Evolutionary conservation across 2,329 filamentous ascomycete genomes (phyloP).

Genomic region (Venturia carpophila): DNA sequence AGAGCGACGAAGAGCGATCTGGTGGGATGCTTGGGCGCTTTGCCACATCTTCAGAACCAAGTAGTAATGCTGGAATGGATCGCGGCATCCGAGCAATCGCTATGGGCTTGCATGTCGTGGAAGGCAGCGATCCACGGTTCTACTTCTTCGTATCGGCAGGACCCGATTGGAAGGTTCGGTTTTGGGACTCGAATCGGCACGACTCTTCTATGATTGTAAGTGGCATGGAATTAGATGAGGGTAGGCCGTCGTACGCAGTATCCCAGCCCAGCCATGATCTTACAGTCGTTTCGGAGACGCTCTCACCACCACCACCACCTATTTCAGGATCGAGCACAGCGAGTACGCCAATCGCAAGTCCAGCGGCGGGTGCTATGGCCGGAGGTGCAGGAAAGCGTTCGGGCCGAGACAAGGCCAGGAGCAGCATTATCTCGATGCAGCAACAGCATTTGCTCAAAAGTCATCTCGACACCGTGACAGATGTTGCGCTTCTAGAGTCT

Average conservation of each 20-base stretch:
- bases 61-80: conserved; percentile 45
- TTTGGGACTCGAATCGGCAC: conserved; percentile 78
- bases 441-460: conserved; percentile 79
- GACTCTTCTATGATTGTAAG: conserved; percentile 76
- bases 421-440: conserved; percentile 73
- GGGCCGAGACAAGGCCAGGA: conserved; percentile 27
- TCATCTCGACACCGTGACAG: conserved; percentile 80
- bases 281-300: conserved; percentile 14
- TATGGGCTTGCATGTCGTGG: conserved; percentile 60
- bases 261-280: conserved; percentile 15
- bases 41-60: conserved; percentile 56
- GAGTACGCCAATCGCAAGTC: conserved; percentile 7
- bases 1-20: conserved; percentile 80
- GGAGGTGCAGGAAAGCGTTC: conserved; percentile 26
- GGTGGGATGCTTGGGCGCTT: conserved; percentile 84
- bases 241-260: conserved; percentile 63
- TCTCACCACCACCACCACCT: conserved; percentile 6
- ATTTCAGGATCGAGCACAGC: neutral
- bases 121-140: conserved; percentile 61
- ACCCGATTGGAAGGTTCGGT: conserved; percentile 82
- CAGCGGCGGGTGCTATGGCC: conserved; percentile 19
- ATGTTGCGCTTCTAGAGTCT: conserved; percentile 78
- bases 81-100: conserved; percentile 68
- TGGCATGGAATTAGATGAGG: conserved; percentile 62
- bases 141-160: conserved; percentile 83